Percentiles rank a stretch among this genome's conserved stretches.
These are phyloP conservation scores for Endoconidiophora laricicola DNA, from an alignment of 2,329 filamentous ascomycete genomes.

Conservation along the genomic window DNA sequence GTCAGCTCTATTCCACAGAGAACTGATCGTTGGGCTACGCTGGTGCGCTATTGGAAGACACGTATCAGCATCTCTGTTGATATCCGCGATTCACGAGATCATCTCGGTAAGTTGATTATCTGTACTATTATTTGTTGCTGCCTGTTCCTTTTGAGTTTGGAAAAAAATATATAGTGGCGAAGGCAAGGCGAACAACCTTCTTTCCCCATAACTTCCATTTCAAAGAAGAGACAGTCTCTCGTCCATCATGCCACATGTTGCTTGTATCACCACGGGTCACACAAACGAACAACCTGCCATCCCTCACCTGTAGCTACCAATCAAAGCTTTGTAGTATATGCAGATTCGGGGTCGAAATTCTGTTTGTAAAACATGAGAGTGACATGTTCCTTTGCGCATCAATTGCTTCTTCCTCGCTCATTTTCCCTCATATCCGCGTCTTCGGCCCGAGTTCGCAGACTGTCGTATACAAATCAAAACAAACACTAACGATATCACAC, in stretches of 20 bases:
- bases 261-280: no score
- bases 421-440: neutral
- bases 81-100: slow-evolving; percentile 7
- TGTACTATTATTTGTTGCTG: no score
- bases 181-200: no score
- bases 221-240: no score
- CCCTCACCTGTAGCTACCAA: no score
- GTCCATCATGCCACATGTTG: no score
- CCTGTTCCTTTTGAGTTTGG: no score
- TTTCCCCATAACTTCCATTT: no score
- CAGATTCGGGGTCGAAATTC: neutral
- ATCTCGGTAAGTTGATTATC: slow-evolving; percentile 8
- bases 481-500: neutral
- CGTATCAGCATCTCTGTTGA: slow-evolving; percentile 10
- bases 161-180: no score
- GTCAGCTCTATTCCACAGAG: neutral
- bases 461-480: neutral
- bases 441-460: neutral
- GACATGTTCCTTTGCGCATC: neutral
- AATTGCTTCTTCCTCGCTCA: neutral
- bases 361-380: no score
- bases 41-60: slow-evolving; percentile 6
- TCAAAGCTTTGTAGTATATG: neutral
- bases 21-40: neutral
- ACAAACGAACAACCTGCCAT: no score